phyloP scores from a whole-genome alignment of 1,284 basidiomycete genomes.

The Puccinia polysora region DNA sequence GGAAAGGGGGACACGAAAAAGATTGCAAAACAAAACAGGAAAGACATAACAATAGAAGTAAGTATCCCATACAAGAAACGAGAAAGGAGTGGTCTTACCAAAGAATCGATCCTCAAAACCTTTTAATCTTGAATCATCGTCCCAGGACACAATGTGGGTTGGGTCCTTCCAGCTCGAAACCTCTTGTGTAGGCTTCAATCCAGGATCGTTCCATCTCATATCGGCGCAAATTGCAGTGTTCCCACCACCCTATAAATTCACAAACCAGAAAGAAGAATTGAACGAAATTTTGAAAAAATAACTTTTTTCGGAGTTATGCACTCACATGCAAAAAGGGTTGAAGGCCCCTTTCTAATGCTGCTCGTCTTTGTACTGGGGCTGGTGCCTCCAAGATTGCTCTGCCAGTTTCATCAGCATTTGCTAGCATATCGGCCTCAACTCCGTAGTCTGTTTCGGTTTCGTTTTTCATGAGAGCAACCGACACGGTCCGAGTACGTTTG shows the following conservation, averaged over 20 bases:
- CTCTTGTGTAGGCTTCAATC: constrained; percentile 49
- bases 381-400: constrained; percentile 51
- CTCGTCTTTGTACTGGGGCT: constrained; percentile 51
- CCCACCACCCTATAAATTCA: constrained; percentile 44
- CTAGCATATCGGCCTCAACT: constrained; percentile 56
- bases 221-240: constrained; percentile 33
- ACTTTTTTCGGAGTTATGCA: constrained; percentile 31
- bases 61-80: neutral
- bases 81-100: constrained; percentile 31
- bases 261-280: neutral
- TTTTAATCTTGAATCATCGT: constrained; percentile 49
- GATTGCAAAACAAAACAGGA: neutral
- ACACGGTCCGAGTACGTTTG: constrained; percentile 50
- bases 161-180: neutral
- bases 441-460: constrained; percentile 52
- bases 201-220: constrained; percentile 35
- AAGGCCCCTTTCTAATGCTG: constrained; percentile 54
- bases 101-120: constrained; percentile 53
- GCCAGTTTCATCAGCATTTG: constrained; percentile 55
- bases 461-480: constrained; percentile 49
- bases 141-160: constrained; percentile 52
- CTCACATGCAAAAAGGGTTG: constrained; percentile 53
- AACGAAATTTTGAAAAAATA: neutral
- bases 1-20: neutral
- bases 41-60: neutral